These are phyloP conservation scores for Gypsophila paniculata DNA, from an alignment of 179 eudicot species.

Conservation along the genomic window DNA sequence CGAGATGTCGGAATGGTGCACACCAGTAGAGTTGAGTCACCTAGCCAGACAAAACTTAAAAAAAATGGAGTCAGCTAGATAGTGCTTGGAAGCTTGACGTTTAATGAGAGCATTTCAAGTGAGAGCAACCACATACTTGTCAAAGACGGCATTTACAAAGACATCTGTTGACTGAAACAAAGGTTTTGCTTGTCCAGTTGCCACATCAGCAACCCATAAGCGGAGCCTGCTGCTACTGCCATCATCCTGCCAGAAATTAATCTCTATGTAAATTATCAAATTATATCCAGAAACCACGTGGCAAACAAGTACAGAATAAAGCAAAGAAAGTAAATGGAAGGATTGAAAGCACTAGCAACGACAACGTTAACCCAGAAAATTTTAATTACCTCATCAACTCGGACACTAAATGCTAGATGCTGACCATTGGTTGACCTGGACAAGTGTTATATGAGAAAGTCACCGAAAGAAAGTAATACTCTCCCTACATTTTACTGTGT, in stretches of 20 bases:
- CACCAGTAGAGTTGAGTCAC: conserved; percentile 73
- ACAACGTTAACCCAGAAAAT: background rate
- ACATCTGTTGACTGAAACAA: conserved; percentile 66
- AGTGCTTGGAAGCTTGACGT: background rate
- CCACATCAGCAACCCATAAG: conserved; percentile 82
- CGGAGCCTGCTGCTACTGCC: conserved; percentile 63
- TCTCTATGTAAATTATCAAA: background rate
- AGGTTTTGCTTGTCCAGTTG: conserved; percentile 74
- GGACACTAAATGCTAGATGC: conserved; percentile 69
- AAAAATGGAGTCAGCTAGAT: conserved; percentile 20
- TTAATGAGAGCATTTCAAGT: background rate
- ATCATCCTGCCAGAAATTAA: conserved; percentile 49
- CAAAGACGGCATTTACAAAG: conserved; percentile 79
- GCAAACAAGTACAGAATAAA: conserved; percentile 6
- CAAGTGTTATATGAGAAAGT: conserved; percentile 19
- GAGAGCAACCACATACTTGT: conserved; percentile 52
- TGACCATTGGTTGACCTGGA: conserved; percentile 71
- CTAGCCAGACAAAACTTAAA: conserved; percentile 78
- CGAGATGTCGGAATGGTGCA: conserved; percentile 83
- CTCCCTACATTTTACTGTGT: background rate
- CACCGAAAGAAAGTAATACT: background rate
- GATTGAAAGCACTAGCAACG: background rate
- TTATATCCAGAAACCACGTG: background rate
- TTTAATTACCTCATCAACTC: conserved; percentile 65
- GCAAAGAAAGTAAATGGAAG: background rate